phyloP scores from a whole-genome alignment of 192 early-diverging fungal genomes.

The Linnemannia hyalina region DNA sequence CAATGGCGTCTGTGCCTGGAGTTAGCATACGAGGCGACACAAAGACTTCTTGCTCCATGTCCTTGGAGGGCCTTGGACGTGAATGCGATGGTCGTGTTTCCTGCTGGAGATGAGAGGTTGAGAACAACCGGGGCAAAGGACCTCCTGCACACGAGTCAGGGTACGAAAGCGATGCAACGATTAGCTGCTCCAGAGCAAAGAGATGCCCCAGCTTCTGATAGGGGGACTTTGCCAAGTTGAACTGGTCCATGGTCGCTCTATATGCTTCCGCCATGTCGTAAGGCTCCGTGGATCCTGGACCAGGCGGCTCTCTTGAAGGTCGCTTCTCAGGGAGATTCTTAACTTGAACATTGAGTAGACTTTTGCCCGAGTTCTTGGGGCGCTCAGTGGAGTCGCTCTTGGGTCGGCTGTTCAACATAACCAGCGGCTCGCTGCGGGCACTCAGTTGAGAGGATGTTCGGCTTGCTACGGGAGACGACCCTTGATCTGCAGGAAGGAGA shows the following conservation, averaged over 20 bases:
- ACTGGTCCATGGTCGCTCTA: slow-evolving; percentile 40
- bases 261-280: slow-evolving; percentile 50
- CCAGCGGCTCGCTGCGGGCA: not conserved
- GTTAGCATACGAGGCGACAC: slow-evolving; percentile 39
- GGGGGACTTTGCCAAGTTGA: slow-evolving; percentile 45
- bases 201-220: slow-evolving; percentile 55
- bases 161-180: slow-evolving; percentile 56
- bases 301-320: too few relatives aligned
- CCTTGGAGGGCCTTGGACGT: slow-evolving; percentile 1
- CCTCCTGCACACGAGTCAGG: slow-evolving; percentile 35
- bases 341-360: slow-evolving; percentile 17
- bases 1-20: slow-evolving; percentile 58
- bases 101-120: not conserved
- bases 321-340: not conserved
- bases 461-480: not conserved
- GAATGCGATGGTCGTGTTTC: not conserved
- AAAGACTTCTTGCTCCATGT: not conserved
- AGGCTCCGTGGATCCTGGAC: not conserved
- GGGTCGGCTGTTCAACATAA: not conserved
- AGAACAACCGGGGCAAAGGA: not conserved
- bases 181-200: slow-evolving; percentile 52
- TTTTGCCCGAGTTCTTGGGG: slow-evolving; percentile 7
- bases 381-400: not conserved
- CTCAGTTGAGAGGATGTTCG: not conserved
- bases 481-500: not conserved